phyloP scores from a whole-genome alignment of 805 yeast genomes.

The Candida yuanshanica region DNA sequence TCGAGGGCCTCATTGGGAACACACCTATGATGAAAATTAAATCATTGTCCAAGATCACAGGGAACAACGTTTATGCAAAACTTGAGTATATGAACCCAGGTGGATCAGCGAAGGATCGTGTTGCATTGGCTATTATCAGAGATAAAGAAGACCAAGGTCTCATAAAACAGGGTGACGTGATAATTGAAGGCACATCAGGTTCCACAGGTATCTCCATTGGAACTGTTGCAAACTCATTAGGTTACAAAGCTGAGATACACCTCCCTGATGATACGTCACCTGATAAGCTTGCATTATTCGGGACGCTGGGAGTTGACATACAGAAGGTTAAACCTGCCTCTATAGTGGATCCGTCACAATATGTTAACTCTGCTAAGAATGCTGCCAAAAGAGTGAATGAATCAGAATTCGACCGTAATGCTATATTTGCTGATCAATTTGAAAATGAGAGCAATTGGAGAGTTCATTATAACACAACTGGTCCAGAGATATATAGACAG shows the following conservation, averaged over 20 bases:
- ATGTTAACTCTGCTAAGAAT: conserved; percentile 78
- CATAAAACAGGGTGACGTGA: conserved; percentile 57
- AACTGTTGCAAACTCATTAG: conserved; percentile 79
- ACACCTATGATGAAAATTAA: conserved; percentile 77
- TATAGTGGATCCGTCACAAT: conserved; percentile 89
- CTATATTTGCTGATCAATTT: conserved; percentile 92
- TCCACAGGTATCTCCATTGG: conserved; percentile 96
- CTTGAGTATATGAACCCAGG: conserved; percentile 86
- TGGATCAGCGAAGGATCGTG: conserved; percentile 93
- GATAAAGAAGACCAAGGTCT: conserved; percentile 58
- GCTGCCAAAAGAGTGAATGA: conserved; percentile 47
- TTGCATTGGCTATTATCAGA: conserved; percentile 77
- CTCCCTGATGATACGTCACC: conserved; percentile 88
- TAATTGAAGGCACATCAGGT: conserved; percentile 95
- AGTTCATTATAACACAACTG: conserved; percentile 76
- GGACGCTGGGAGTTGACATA: conserved; percentile 72
- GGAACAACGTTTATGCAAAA: conserved; percentile 82
- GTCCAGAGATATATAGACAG: conserved; percentile 87
- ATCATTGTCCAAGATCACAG: conserved; percentile 66
- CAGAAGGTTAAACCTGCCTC: conserved; percentile 92
- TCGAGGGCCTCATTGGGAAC: conserved; percentile 80
- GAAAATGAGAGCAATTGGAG: conserved; percentile 91
- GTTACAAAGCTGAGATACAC: conserved; percentile 89
- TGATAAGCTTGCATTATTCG: conserved; percentile 71
- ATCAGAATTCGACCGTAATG: conserved; percentile 39